phyloP scores from a whole-genome alignment of 1,139 yeast species.

The Meyerozyma carpophila region DNA sequence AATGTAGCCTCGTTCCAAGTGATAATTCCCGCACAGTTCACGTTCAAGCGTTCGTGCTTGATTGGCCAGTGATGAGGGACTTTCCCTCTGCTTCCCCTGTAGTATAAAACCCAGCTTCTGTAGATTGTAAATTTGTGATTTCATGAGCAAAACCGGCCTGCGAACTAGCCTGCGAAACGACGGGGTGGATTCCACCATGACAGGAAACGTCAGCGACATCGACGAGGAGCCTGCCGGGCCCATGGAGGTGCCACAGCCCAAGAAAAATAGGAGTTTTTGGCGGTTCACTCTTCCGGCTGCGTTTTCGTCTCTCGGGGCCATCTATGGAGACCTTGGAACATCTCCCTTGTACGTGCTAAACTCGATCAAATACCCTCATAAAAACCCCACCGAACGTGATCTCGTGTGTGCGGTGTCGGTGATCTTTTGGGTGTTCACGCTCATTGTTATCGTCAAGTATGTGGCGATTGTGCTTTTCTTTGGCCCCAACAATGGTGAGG shows the following conservation, averaged over 20 bases:
- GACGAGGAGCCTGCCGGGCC: neutral
- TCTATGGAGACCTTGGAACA: conserved; percentile 60
- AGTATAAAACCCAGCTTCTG: neutral
- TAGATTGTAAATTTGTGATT: neutral
- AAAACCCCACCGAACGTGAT: conserved; percentile 30
- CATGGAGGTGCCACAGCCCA: neutral
- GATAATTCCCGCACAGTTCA: neutral
- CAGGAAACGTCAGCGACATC: neutral
- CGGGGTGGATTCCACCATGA: neutral
- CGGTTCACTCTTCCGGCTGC: conserved; percentile 18
- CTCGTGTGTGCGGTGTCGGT: conserved; percentile 48
- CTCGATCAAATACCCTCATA: conserved; percentile 32
- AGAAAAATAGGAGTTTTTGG: conserved; percentile 16
- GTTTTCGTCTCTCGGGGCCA: conserved; percentile 47
- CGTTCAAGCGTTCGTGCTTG: neutral
- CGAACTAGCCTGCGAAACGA: neutral
- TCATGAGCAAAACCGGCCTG: too few relatives aligned
- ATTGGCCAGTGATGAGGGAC: neutral
- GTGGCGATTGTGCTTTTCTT: conserved; percentile 39
- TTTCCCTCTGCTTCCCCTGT: neutral
- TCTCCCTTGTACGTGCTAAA: conserved; percentile 52
- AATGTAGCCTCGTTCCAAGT: neutral
- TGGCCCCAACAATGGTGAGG: conserved; percentile 56
- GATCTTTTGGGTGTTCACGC: conserved; percentile 50
- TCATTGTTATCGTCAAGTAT: conserved; percentile 49